These are phyloP conservation scores for Verticillium nonalfalfae DNA, from an alignment of 2,329 filamentous ascomycete species.

Conservation along the genomic window DNA sequence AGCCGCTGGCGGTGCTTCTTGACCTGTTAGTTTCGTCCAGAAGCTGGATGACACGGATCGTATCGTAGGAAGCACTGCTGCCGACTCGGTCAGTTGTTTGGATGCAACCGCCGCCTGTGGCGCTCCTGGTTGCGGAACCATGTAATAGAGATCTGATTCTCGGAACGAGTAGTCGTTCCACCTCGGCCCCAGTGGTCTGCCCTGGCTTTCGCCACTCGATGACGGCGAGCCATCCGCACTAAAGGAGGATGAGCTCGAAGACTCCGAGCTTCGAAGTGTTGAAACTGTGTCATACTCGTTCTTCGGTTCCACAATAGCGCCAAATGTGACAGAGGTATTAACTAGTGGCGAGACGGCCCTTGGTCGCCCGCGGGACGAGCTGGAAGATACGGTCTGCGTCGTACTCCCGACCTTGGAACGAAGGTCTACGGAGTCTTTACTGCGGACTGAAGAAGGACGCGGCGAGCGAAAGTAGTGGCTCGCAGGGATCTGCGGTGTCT, in stretches of 20 bases:
- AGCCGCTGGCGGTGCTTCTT: not conserved
- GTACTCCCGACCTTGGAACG: not conserved
- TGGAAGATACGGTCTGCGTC: not conserved
- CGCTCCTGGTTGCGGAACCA: not conserved
- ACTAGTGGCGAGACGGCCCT: conserved; percentile 2
- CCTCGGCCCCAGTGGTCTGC: conserved; percentile 13
- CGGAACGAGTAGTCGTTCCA: conserved; percentile 28
- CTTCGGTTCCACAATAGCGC: not conserved
- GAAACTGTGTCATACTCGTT: conserved; percentile 1
- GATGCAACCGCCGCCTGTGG: not conserved
- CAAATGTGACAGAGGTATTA: not conserved
- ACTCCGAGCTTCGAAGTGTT: not conserved
- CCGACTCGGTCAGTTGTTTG: not conserved
- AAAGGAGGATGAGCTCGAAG: not conserved
- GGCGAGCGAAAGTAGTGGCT: conserved; percentile 8
- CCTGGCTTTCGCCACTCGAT: not conserved
- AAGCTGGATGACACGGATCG: not conserved
- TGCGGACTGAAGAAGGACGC: conserved; percentile 5
- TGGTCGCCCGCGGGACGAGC: not conserved
- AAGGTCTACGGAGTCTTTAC: not conserved
- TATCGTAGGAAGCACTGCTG: not conserved
- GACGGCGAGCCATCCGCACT: conserved; percentile 1
- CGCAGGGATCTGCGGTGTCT: not conserved
- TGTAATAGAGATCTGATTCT: conserved; percentile 27
- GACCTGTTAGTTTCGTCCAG: not conserved